A percentile compares a stretch with the other conserved stretches of the same genome.
phyloP scores from a whole-genome alignment of 108 stramenopile species.

The Schizochytrium sp. region DNA sequence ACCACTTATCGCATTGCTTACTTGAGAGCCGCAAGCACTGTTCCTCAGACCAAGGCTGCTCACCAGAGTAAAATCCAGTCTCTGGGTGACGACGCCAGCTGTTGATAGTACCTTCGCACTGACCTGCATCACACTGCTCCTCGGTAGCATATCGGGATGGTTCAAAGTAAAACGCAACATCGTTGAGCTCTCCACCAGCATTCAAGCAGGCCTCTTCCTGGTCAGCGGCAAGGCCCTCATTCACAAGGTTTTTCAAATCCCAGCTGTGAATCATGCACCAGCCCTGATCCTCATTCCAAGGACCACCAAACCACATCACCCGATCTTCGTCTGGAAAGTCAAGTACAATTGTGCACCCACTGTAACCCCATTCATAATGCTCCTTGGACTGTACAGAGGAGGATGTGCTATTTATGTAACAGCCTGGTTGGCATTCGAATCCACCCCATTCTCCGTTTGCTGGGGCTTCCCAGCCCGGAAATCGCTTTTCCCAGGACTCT shows the following conservation, averaged over 20 bases:
- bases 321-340: background rate
- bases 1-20: background rate
- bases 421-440: background rate
- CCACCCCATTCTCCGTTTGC: background rate
- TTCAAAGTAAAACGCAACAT: background rate
- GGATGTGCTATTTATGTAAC: background rate
- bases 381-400: background rate
- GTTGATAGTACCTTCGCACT: slow-evolving; percentile 37
- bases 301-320: background rate
- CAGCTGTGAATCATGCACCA: background rate
- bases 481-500: slow-evolving; percentile 48
- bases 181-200: background rate
- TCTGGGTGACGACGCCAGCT: background rate
- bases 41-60: slow-evolving; percentile 20
- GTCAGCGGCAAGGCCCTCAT: background rate
- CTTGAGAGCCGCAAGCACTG: background rate
- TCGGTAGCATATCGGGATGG: background rate
- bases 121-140: slow-evolving; percentile 7
- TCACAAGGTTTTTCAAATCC: background rate
- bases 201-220: background rate
- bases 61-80: background rate
- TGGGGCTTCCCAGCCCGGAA: background rate
- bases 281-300: background rate
- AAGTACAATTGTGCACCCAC: background rate
- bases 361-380: slow-evolving; percentile 23